Evolutionary conservation across 176 grass and related monocot genomes (phyloP).

Genomic region (Coix lacrymajobi): DNA sequence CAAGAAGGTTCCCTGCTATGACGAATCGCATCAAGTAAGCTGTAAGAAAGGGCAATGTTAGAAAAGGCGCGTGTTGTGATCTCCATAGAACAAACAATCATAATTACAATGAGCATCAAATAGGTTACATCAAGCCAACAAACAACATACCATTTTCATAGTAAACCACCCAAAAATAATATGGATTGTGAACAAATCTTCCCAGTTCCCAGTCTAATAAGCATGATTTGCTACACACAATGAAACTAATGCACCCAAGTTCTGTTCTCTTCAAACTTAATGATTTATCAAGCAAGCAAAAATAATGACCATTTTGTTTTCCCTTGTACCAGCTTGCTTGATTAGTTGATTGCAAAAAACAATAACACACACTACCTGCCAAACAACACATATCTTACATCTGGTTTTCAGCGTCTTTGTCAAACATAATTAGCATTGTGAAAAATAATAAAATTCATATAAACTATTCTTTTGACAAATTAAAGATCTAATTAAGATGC

Average conservation of each 20-base stretch:
- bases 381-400: neutral
- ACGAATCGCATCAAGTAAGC: constrained; percentile 84
- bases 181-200: neutral
- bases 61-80: neutral
- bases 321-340: neutral
- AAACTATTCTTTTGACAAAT: neutral
- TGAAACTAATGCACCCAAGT: neutral
- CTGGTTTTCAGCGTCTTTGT: constrained; percentile 16
- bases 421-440: constrained; percentile 1
- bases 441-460: neutral
- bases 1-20: constrained; percentile 84
- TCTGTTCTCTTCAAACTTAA: neutral
- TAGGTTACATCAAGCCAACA: neutral
- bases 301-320: neutral
- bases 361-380: neutral
- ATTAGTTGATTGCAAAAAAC: neutral
- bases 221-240: neutral
- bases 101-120: neutral
- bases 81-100: neutral
- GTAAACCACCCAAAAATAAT: neutral
- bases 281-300: neutral
- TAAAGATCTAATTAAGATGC: constrained; percentile 11
- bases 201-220: neutral
- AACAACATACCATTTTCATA: neutral
- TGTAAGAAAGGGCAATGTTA: constrained; percentile 30